Conservation (phyloP, 768 basidiomycete genomes). For the Lactifluus volemus region DNA sequence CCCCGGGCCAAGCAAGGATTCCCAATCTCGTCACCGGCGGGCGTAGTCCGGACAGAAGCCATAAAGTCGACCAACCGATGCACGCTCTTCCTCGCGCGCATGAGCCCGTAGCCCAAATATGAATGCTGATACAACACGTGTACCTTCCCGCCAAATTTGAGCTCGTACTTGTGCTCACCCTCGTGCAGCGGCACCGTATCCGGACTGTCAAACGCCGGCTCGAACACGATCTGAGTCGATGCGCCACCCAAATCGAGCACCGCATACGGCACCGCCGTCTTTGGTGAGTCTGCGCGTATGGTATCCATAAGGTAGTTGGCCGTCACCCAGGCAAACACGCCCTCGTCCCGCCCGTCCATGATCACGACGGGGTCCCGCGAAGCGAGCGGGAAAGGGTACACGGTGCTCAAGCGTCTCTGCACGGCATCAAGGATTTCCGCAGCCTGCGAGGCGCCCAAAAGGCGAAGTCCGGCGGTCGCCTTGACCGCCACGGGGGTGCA, state of each 20-base stretch:
- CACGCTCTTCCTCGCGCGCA: constrained; percentile 75
- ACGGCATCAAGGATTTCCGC: constrained; percentile 72
- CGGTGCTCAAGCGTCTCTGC: constrained; percentile 40
- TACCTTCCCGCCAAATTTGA: constrained; percentile 61
- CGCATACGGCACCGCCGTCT: constrained; percentile 56
- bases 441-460: constrained; percentile 56
- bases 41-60: constrained; percentile 34
- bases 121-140: constrained; percentile 93
- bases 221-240: constrained; percentile 96
- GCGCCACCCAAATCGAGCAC: constrained; percentile 96
- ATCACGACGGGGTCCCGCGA: constrained; percentile 63
- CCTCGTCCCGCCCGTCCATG: constrained; percentile 96
- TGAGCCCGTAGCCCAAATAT: constrained; percentile 93
- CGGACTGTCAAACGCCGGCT: constrained; percentile 54
- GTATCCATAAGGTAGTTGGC: constrained; percentile 85
- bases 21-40: constrained; percentile 34
- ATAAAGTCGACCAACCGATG: constrained; percentile 91
- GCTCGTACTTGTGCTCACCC: constrained; percentile 88
- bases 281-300: constrained; percentile 46
- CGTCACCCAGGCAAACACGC: constrained; percentile 98
- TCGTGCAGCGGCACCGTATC: constrained; percentile 42
- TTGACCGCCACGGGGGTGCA: constrained; percentile 91
- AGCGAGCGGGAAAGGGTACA: constrained; percentile 63
- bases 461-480: constrained; percentile 81
- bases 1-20: constrained; percentile 80